Percentiles rank a stretch among this genome's conserved stretches.
Evolutionary conservation across 352 stramenopile species (phyloP).

Genomic region (Phytophthora brassicae): DNA sequence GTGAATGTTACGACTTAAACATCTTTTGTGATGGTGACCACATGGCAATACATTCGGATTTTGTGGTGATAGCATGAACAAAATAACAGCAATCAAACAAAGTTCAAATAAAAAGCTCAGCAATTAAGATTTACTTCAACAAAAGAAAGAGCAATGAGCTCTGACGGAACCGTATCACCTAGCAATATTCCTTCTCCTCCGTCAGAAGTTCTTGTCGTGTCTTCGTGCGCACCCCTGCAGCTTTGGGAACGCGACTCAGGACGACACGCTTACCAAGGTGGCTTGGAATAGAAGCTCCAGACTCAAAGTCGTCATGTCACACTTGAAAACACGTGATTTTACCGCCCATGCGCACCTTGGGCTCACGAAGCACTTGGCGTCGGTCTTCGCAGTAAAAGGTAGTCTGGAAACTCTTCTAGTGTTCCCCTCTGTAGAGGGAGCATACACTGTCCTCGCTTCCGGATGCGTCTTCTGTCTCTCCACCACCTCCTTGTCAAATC

Average conservation of each 20-base stretch:
- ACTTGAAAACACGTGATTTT: conserved; percentile 2
- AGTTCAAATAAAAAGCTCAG: no score
- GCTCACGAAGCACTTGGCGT: no score
- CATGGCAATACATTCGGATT: no score
- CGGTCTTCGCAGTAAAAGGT: conserved; percentile 3
- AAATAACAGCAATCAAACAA: not conserved
- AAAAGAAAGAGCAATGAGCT: no score
- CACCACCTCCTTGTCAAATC: not conserved
- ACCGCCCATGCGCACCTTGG: not conserved
- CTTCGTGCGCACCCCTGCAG: not conserved
- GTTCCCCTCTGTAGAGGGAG: not conserved
- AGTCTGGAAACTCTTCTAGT: not conserved
- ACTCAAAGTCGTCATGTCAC: conserved; percentile 5
- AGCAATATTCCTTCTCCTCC: not conserved
- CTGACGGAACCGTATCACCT: no score
- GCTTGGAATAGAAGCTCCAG: not conserved
- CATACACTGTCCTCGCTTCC: not conserved
- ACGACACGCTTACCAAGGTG: not conserved
- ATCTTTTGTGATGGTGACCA: no score
- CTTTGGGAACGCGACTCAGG: not conserved
- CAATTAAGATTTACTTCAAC: not conserved
- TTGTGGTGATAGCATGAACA: no score
- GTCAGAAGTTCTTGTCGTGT: not conserved
- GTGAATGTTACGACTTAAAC: no score
- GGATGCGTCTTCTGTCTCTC: not conserved